Conservation (phyloP, 208 protist species). For the Crithidia bombi region DNA sequence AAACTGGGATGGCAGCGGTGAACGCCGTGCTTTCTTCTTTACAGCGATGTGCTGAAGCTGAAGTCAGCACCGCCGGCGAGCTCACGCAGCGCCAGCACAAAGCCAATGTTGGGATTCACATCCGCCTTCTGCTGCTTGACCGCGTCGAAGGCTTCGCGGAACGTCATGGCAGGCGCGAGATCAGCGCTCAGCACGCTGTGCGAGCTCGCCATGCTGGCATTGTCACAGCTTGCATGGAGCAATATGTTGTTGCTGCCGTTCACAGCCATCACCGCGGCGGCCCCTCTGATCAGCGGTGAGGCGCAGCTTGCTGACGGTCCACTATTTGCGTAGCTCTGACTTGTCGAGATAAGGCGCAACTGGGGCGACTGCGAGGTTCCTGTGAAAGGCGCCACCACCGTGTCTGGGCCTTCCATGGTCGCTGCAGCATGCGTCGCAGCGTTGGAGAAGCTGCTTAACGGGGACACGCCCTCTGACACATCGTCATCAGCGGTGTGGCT, state of each 20-base stretch:
- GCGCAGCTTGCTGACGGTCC: background rate
- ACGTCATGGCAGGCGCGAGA: conserved; percentile 45
- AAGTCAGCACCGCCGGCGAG: conserved; percentile 46
- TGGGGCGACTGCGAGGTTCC: background rate
- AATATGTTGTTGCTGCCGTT: background rate
- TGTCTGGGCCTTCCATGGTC: background rate
- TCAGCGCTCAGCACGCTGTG: conserved; percentile 28
- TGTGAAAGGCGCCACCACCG: background rate
- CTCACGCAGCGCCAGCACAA: conserved; percentile 69
- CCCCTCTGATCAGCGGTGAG: too few relatives aligned
- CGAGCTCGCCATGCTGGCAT: conserved; percentile 10
- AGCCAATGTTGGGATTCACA: conserved; percentile 90
- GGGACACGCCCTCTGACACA: background rate
- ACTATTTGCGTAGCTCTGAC: background rate
- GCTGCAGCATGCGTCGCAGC: background rate
- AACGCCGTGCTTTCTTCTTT: background rate
- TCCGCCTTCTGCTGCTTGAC: conserved; percentile 65
- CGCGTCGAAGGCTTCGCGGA: conserved; percentile 67
- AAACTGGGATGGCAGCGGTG: background rate
- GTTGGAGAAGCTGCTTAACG: conserved; percentile 1
- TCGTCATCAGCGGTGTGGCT: background rate
- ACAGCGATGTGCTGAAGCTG: conserved; percentile 42
- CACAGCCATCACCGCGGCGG: too few relatives aligned
- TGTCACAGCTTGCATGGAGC: conserved; percentile 12
- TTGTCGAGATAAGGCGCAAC: background rate